phyloP scores from a whole-genome alignment of 106 monocot species.

The Dioscorea zingiberensis region DNA sequence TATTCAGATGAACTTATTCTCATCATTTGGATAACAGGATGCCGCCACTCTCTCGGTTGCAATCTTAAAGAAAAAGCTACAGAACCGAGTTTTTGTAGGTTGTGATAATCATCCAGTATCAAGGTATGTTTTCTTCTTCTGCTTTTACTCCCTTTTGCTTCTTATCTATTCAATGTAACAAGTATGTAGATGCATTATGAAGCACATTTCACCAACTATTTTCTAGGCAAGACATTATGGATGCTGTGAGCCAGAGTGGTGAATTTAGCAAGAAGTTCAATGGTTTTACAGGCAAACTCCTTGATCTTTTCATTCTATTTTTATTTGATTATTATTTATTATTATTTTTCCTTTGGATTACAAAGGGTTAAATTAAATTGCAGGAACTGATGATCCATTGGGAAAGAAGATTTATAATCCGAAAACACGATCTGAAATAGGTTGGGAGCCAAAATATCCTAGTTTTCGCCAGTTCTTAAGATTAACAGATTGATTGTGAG shows the following conservation, averaged over 20 bases:
- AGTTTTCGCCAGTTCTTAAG: conserved; percentile 56
- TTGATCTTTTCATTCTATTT: neutral
- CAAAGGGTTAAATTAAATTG: neutral
- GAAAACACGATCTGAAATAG: conserved; percentile 60
- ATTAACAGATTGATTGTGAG: conserved; percentile 17
- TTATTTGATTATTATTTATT: no score
- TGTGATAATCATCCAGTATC: conserved; percentile 87
- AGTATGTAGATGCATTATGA: no score
- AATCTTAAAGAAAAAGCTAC: conserved; percentile 66
- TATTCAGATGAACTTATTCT: no score
- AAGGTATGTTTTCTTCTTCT: conserved; percentile 27
- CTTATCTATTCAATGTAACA: neutral
- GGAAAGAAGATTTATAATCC: conserved; percentile 68
- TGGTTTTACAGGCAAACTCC: conserved; percentile 56
- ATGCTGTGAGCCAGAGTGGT: conserved; percentile 62
- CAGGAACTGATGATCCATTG: conserved; percentile 60
- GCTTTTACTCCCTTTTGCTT: neutral
- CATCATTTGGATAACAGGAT: conserved; percentile 43
- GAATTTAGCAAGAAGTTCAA: conserved; percentile 65
- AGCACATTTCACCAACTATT: no score
- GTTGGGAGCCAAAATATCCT: conserved; percentile 65
- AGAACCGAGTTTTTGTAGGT: conserved; percentile 56
- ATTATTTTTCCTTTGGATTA: no score
- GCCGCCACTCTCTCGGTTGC: conserved; percentile 76
- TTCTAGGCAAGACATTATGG: conserved; percentile 91